phyloP scores from a whole-genome alignment of 2,329 filamentous ascomycete genomes.

The Cadophora luteo-olivacea region DNA sequence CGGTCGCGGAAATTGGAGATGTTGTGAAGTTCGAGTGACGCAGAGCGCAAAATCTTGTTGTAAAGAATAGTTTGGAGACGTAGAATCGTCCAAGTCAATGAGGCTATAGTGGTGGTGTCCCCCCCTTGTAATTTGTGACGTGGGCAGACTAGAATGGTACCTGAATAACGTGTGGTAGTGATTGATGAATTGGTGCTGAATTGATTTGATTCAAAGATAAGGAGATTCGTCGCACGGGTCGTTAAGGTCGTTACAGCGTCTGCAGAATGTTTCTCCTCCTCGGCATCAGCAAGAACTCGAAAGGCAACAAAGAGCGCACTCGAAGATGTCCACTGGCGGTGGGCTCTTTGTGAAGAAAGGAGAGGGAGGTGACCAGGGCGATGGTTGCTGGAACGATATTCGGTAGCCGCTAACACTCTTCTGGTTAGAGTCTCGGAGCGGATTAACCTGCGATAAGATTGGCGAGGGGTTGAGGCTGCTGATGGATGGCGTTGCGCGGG shows the following conservation, averaged over 20 bases:
- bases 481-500: too few species aligned
- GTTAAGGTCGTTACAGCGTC: conserved; percentile 41
- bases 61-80: conserved; percentile 9
- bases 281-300: conserved; percentile 19
- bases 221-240: conserved; percentile 45
- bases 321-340: conserved; percentile 36
- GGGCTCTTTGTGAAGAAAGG: conserved; percentile 28
- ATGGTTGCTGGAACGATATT: background rate
- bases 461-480: conserved; percentile 7
- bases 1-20: conserved; percentile 1
- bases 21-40: conserved; percentile 5
- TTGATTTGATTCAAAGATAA: conserved; percentile 35
- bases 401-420: background rate
- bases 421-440: background rate
- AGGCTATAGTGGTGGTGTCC: background rate
- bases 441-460: conserved; percentile 20
- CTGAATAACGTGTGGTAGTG: conserved; percentile 4
- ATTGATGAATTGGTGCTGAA: background rate
- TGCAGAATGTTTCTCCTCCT: conserved; percentile 26
- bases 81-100: background rate
- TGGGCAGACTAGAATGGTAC: background rate
- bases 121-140: background rate
- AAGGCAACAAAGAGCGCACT: conserved; percentile 29
- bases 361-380: conserved; percentile 6
- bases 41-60: conserved; percentile 6